phyloP scores from a whole-genome alignment of 2,329 filamentous ascomycete genomes.

The Fusarium nurragi region DNA sequence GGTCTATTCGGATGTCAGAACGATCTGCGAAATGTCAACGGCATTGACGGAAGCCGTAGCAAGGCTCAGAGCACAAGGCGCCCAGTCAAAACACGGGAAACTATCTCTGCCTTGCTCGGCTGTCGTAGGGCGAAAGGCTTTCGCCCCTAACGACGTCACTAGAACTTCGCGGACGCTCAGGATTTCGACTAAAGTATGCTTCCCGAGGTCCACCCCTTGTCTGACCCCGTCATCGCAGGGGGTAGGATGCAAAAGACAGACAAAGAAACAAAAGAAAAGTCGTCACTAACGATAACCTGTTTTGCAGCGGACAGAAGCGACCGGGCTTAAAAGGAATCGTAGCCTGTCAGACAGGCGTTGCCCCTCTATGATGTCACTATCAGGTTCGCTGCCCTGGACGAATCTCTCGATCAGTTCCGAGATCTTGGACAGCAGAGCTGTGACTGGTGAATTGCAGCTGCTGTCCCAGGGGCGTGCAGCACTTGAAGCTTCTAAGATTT shows the following conservation, averaged over 20 bases:
- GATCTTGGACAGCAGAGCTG: conserved; percentile 25
- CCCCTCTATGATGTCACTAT: conserved; percentile 34
- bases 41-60: not conserved
- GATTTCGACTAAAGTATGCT: not conserved
- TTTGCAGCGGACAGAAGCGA: conserved; percentile 1
- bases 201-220: conserved; percentile 10
- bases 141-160: conserved; percentile 32
- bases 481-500: not conserved
- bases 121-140: not conserved
- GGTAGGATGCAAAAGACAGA: not conserved
- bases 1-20: conserved; percentile 1
- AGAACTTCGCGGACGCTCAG: not conserved
- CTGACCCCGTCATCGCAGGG: conserved; percentile 8
- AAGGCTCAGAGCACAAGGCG: conserved; percentile 12
- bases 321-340: conserved; percentile 6
- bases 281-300: conserved; percentile 21
- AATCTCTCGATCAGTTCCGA: conserved; percentile 31
- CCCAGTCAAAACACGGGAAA: not conserved
- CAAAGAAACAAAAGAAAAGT: not conserved
- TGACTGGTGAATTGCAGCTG: conserved; percentile 3
- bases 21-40: conserved; percentile 7
- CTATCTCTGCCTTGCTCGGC: not conserved
- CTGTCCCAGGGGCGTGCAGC: conserved; percentile 4
- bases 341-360: not conserved
- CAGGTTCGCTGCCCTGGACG: not conserved